Evolutionary conservation across 225 moss, liverwort and hornwort genomes (phyloP).

Genomic region (Asterella californica): DNA sequence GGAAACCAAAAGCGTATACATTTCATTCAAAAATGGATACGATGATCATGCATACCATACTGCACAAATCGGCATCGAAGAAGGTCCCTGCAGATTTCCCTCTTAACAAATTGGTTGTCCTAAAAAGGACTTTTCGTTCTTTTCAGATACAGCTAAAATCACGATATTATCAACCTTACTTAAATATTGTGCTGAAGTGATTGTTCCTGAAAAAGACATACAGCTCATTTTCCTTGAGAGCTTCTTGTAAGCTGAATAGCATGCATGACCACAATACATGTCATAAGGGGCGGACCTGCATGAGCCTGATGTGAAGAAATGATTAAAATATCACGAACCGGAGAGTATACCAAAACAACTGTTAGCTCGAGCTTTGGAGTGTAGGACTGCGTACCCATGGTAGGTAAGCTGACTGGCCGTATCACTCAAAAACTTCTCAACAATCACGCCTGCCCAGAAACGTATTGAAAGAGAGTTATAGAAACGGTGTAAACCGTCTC

Average conservation of each 20-base stretch:
- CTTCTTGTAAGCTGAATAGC: conserved; percentile 88
- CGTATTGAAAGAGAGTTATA: not conserved
- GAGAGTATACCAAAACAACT: not conserved
- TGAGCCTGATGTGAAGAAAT: not conserved
- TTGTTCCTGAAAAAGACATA: conserved; percentile 99
- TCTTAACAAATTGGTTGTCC: not conserved
- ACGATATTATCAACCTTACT: too few species aligned
- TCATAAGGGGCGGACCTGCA: not conserved
- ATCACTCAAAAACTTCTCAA: conserved; percentile 72
- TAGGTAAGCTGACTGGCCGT: conserved; percentile 94
- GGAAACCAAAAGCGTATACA: not conserved
- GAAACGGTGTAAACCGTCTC: not conserved
- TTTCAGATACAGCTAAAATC: too few species aligned
- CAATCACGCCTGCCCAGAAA: conserved; percentile 53
- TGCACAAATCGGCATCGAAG: not conserved
- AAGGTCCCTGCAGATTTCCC: not conserved
- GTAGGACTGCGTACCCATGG: conserved; percentile 61
- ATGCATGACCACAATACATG: conserved; percentile 34
- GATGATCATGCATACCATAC: not conserved
- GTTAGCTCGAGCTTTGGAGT: not conserved
- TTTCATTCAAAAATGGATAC: not conserved
- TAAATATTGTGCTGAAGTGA: conserved; percentile 97
- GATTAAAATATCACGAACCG: not conserved
- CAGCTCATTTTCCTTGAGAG: conserved; percentile 75
- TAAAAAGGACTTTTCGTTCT: too few species aligned